Percentiles rank a stretch among this genome's conserved stretches.
Conservation (phyloP, 2,329 filamentous ascomycete genomes). For the Metarhizium anisopliae region DNA sequence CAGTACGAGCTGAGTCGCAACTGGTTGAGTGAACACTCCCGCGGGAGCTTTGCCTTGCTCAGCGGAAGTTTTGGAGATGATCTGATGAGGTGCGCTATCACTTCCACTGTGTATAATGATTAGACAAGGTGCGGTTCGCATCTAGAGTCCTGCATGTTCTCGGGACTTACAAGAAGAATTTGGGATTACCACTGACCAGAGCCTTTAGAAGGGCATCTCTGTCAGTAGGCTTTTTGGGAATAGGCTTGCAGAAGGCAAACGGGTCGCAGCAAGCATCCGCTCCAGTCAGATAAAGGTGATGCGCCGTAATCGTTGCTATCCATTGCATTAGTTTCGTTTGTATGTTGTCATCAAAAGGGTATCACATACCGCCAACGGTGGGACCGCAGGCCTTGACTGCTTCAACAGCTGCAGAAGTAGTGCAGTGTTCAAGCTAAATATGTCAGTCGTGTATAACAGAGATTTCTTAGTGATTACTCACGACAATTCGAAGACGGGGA, state of each 20-base stretch:
- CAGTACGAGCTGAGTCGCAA: conserved; percentile 56
- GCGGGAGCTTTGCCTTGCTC: conserved; percentile 51
- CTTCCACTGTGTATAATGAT: conserved; percentile 30
- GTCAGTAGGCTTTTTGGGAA: conserved; percentile 63
- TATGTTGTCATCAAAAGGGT: not conserved
- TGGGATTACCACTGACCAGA: conserved; percentile 46
- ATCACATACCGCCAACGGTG: conserved; percentile 50
- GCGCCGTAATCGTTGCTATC: conserved; percentile 64
- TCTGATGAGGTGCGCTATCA: conserved; percentile 57
- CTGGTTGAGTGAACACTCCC: conserved; percentile 73
- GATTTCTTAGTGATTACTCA: not conserved
- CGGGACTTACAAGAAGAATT: conserved; percentile 54
- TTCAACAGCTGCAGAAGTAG: conserved; percentile 70
- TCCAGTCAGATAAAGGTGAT: conserved; percentile 74
- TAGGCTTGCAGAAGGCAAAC: conserved; percentile 64
- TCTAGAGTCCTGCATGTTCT: not conserved
- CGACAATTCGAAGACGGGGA: conserved; percentile 55
- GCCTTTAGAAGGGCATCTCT: conserved; percentile 63
- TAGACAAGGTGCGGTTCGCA: not conserved
- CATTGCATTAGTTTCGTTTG: not conserved
- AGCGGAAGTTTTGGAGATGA: conserved; percentile 43
- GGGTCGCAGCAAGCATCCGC: conserved; percentile 57
- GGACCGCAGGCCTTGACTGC: conserved; percentile 69
- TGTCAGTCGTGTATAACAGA: not conserved
- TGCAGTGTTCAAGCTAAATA: conserved; percentile 66